Percentiles rank a stretch among this genome's conserved stretches.
Conservation (phyloP, 345 rosid species). For the Acer yangbiense region DNA sequence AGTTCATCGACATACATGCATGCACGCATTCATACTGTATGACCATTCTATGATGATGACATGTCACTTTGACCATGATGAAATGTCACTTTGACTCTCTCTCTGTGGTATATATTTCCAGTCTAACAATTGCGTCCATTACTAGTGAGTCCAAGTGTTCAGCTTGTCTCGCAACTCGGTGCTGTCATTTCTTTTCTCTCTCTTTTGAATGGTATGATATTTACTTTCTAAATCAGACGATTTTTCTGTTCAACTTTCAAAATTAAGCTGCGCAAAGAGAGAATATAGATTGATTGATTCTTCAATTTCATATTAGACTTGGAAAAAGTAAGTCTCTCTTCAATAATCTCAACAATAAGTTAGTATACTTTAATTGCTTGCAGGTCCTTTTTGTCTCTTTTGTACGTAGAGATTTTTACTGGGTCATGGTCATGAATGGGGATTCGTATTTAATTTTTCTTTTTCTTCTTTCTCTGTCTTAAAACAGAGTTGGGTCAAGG, state of each 20-base stretch:
- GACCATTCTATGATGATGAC: slow-evolving; percentile 26
- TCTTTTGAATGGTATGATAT: neutral
- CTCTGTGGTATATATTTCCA: neutral
- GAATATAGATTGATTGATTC: neutral
- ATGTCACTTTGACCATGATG: slow-evolving; percentile 15
- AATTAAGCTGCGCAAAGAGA: neutral
- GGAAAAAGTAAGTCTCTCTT: slow-evolving; percentile 28
- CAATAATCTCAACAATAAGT: slow-evolving; percentile 19
- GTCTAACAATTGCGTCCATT: neutral
- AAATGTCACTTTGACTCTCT: slow-evolving; percentile 42
- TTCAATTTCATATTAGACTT: slow-evolving; percentile 14
- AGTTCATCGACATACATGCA: slow-evolving; percentile 20
- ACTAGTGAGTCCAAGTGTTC: neutral
- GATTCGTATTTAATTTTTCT: slow-evolving; percentile 52
- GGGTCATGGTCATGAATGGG: slow-evolving; percentile 46
- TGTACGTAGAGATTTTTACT: slow-evolving; percentile 36
- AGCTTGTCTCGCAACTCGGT: slow-evolving; percentile 7
- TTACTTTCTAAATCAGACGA: neutral
- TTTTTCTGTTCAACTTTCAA: neutral
- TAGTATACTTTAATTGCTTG: neutral
- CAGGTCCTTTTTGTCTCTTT: slow-evolving; percentile 18
- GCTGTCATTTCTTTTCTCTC: slow-evolving; percentile 3
- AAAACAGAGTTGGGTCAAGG: slow-evolving; percentile 33
- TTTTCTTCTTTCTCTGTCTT: slow-evolving; percentile 17
- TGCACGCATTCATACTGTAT: neutral